Evolutionary conservation across 495 filamentous ascomycete genomes (phyloP).

Genomic region (Thermochaetoides thermophila): DNA sequence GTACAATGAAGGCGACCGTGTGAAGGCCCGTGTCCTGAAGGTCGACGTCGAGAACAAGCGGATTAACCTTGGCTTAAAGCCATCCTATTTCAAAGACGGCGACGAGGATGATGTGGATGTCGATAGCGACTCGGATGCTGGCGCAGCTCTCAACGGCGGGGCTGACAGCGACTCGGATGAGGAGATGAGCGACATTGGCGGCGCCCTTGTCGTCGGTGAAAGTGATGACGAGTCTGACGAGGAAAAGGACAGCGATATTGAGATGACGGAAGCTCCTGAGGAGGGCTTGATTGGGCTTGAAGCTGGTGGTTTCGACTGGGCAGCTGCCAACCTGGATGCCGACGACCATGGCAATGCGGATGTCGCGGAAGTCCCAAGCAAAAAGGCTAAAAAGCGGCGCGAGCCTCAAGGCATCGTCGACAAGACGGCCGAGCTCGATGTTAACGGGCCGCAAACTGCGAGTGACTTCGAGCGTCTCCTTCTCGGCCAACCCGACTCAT

Average conservation of each 20-base stretch:
- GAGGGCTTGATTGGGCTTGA: conserved; percentile 45
- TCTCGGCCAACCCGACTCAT: conserved; percentile 79
- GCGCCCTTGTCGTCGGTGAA: conserved; percentile 35
- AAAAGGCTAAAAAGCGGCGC: conserved; percentile 61
- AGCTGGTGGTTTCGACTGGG: conserved; percentile 78
- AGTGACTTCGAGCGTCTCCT: conserved; percentile 88
- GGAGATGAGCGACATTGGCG: conserved; percentile 37
- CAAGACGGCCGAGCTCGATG: conserved; percentile 74
- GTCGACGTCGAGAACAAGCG: conserved; percentile 57
- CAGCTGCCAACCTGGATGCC: conserved; percentile 39
- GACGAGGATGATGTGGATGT: conserved; percentile 38
- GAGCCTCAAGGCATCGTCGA: conserved; percentile 75
- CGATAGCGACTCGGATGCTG: conserved; percentile 33
- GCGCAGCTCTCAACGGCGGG: conserved; percentile 26
- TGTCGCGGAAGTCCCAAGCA: conserved; percentile 34
- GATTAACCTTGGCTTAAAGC: conserved; percentile 82
- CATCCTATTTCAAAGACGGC: conserved; percentile 68
- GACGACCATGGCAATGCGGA: conserved; percentile 24
- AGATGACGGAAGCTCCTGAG: conserved; percentile 29
- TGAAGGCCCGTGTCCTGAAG: conserved; percentile 78
- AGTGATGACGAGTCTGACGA: conserved; percentile 26
- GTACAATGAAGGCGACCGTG: conserved; percentile 74
- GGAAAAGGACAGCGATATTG: conserved; percentile 28
- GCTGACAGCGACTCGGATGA: conserved; percentile 32
- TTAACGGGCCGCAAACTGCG: conserved; percentile 76